A percentile compares a stretch with the other conserved stretches of the same genome.
phyloP scores from a whole-genome alignment of 2,329 filamentous ascomycete genomes.

The Claviceps maximensis region DNA sequence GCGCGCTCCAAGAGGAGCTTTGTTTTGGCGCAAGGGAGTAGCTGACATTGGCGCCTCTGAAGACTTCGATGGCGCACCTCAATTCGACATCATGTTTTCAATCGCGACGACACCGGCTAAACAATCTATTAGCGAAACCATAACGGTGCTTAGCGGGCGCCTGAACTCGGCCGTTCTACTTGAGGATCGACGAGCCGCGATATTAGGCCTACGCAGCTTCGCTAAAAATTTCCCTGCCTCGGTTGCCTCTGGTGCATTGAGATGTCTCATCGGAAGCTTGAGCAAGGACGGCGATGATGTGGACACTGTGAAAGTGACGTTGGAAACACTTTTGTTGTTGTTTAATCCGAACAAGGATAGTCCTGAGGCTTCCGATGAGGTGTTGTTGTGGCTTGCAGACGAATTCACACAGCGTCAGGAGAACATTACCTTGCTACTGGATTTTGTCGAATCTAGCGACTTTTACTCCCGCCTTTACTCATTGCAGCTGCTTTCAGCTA shows the following conservation, averaged over 20 bases:
- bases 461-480: constrained; percentile 89
- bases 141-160: constrained; percentile 75
- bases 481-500: constrained; percentile 76
- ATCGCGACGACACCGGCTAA: constrained; percentile 69
- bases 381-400: constrained; percentile 89
- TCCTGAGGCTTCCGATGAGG: constrained; percentile 90
- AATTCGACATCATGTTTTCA: constrained; percentile 40
- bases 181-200: constrained; percentile 87
- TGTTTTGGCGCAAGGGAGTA: not conserved
- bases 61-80: constrained; percentile 18
- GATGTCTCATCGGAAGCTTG: constrained; percentile 74
- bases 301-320: constrained; percentile 86
- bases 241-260: constrained; percentile 83
- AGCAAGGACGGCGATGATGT: constrained; percentile 86
- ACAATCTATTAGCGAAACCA: constrained; percentile 92
- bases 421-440: constrained; percentile 81
- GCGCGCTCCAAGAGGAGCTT: not conserved
- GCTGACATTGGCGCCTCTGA: not conserved
- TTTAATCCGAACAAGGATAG: constrained; percentile 62
- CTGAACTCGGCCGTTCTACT: constrained; percentile 81
- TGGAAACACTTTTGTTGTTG: constrained; percentile 91
- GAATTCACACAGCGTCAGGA: constrained; percentile 97
- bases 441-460: constrained; percentile 74
- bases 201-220: constrained; percentile 86
- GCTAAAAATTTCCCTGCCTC: constrained; percentile 93